These are phyloP conservation scores for Miscanthus lutarioriparius DNA, from an alignment of 176 grass and related monocot genomes.

Conservation along the genomic window DNA sequence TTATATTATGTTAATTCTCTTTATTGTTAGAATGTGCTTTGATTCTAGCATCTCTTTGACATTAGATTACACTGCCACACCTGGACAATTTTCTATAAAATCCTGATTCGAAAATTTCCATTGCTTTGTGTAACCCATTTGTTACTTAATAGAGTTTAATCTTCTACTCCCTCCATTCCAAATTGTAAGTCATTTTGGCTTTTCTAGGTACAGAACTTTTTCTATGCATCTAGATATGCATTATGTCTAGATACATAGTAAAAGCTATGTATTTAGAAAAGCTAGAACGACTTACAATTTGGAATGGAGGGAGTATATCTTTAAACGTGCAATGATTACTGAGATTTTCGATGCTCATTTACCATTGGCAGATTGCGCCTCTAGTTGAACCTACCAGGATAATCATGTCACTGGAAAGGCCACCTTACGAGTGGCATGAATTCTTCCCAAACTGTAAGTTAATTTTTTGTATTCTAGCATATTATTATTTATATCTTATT, in stretches of 20 bases:
- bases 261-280: no score
- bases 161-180: no score
- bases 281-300: no score
- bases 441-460: constrained; percentile 93
- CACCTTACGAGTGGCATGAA: constrained; percentile 79
- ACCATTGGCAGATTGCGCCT: constrained; percentile 72
- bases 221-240: no score
- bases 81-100: neutral
- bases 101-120: neutral
- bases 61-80: neutral
- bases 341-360: constrained; percentile 8
- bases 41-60: neutral
- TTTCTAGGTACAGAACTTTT: no score
- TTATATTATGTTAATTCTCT: neutral
- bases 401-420: constrained; percentile 77
- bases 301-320: no score
- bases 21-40: neutral
- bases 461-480: constrained; percentile 10
- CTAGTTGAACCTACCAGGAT: constrained; percentile 75
- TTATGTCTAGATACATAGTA: no score
- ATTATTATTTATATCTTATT: neutral
- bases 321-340: constrained; percentile 7
- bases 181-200: no score
- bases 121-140: neutral
- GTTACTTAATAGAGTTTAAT: neutral